A percentile compares a stretch with the other conserved stretches of the same genome.
Evolutionary conservation across 768 basidiomycete genomes (phyloP).

Genomic region (Suillus alpinus): DNA sequence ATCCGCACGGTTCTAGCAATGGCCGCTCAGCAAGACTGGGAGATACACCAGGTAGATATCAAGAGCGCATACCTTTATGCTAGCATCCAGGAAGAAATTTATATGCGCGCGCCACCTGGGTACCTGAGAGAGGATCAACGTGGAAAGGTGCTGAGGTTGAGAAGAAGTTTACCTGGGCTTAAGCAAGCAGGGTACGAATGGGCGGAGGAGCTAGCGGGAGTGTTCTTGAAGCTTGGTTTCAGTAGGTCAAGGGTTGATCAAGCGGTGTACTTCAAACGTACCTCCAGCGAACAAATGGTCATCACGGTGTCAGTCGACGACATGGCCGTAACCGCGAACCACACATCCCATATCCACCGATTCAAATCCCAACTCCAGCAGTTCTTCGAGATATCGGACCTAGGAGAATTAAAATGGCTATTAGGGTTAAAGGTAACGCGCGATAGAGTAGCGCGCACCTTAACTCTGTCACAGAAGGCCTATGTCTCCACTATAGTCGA

Average conservation of each 20-base stretch:
- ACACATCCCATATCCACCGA: neutral
- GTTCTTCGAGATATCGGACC: slow-evolving; percentile 13
- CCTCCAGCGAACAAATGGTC: slow-evolving; percentile 19
- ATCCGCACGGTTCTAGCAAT: slow-evolving; percentile 10
- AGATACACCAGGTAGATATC: slow-evolving; percentile 13
- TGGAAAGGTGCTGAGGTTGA: slow-evolving; percentile 24
- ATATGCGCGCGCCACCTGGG: slow-evolving; percentile 29
- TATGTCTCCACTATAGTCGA: slow-evolving; percentile 21
- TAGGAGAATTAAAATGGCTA: slow-evolving; percentile 17
- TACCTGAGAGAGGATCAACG: slow-evolving; percentile 17
- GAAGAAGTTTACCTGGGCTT: slow-evolving; percentile 37
- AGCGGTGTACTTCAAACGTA: too few species aligned
- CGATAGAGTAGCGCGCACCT: slow-evolving; percentile 6
- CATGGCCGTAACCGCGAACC: slow-evolving; percentile 27
- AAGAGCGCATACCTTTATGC: slow-evolving; percentile 17
- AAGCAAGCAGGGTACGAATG: slow-evolving; percentile 33
- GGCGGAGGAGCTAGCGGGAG: slow-evolving; percentile 17
- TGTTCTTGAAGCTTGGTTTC: neutral
- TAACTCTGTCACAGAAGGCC: slow-evolving; percentile 19
- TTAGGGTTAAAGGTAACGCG: slow-evolving; percentile 21
- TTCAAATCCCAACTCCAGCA: neutral
- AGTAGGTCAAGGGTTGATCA: too few species aligned
- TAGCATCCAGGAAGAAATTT: slow-evolving; percentile 28
- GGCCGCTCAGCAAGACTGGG: slow-evolving; percentile 9
- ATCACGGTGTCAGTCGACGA: slow-evolving; percentile 32